Conservation (phyloP, 140 eudicot species). For the Anethum foeniculum region DNA sequence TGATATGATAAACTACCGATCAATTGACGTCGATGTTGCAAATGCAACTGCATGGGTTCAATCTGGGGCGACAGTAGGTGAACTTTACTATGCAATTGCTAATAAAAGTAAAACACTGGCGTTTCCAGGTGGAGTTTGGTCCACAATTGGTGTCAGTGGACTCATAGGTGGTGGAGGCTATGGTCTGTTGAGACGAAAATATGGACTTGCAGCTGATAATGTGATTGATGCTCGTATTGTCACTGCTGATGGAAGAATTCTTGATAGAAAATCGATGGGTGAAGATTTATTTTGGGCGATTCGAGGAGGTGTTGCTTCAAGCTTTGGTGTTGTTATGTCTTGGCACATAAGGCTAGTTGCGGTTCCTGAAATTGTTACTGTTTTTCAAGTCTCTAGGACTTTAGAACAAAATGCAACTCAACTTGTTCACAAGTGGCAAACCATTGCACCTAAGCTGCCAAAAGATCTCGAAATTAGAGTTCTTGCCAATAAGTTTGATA, state of each 20-base stretch:
- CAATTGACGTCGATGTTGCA: background rate
- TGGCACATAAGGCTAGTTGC: background rate
- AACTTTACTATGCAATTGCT: slow-evolving; percentile 2
- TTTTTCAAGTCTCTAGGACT: background rate
- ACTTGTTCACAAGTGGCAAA: background rate
- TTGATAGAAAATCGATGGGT: background rate
- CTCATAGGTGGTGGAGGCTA: background rate
- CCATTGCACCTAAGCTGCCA: background rate
- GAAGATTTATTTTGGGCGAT: background rate
- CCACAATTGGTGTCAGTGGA: background rate
- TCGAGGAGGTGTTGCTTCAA: background rate
- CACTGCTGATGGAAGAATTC: background rate
- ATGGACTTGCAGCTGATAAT: slow-evolving; percentile 5
- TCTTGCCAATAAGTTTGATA: background rate
- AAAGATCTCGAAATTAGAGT: background rate
- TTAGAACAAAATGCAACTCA: background rate
- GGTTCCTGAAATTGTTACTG: background rate
- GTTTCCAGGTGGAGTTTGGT: background rate
- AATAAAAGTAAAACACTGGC: slow-evolving; percentile 1
- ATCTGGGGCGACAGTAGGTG: slow-evolving; percentile 4
- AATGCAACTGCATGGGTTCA: background rate
- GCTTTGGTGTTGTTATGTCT: background rate
- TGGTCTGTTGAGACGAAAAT: background rate
- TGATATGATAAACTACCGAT: background rate
- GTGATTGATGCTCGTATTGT: slow-evolving; percentile 1